A percentile compares a stretch with the other conserved stretches of the same genome.
phyloP scores from a whole-genome alignment of 768 basidiomycete species.

The Boletus rex-veris region DNA sequence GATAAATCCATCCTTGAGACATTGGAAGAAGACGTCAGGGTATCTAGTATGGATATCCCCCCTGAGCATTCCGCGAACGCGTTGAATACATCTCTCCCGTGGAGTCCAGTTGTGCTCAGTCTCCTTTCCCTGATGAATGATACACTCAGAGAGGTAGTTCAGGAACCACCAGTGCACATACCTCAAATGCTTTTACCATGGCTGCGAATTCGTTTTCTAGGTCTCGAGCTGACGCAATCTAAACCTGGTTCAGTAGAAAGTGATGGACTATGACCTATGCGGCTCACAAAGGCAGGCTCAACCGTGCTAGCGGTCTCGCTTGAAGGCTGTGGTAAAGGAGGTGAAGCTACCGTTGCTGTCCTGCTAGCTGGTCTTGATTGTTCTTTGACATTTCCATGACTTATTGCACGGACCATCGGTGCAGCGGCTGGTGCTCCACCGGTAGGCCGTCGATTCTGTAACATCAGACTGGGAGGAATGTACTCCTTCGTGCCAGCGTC shows the following conservation, averaged over 20 bases:
- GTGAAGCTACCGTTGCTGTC: conserved; percentile 42
- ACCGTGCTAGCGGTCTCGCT: conserved; percentile 46
- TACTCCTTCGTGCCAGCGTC: conserved; percentile 45
- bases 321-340: conserved; percentile 40
- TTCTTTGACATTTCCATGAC: conserved; percentile 49
- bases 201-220: conserved; percentile 78
- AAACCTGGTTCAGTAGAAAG: conserved; percentile 2
- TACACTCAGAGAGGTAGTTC: not conserved
- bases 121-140: conserved; percentile 76
- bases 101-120: conserved; percentile 93
- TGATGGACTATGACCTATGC: not conserved
- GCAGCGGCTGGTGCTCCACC: conserved; percentile 30
- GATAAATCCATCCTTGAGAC: conserved; percentile 74
- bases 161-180: conserved; percentile 28
- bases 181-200: conserved; percentile 82
- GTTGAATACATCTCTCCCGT: conserved; percentile 72
- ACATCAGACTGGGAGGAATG: conserved; percentile 69
- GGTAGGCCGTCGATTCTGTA: conserved; percentile 51
- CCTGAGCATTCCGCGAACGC: conserved; percentile 86
- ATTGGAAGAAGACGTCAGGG: conserved; percentile 67
- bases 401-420: conserved; percentile 42
- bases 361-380: conserved; percentile 59
- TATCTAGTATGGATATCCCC: conserved; percentile 78
- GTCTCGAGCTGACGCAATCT: conserved; percentile 85
- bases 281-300: conserved; percentile 66